Percentiles rank a stretch among this genome's conserved stretches.
Conservation (phyloP, 2,329 filamentous ascomycete genomes). For the Pseudogymnoascus destructans region DNA sequence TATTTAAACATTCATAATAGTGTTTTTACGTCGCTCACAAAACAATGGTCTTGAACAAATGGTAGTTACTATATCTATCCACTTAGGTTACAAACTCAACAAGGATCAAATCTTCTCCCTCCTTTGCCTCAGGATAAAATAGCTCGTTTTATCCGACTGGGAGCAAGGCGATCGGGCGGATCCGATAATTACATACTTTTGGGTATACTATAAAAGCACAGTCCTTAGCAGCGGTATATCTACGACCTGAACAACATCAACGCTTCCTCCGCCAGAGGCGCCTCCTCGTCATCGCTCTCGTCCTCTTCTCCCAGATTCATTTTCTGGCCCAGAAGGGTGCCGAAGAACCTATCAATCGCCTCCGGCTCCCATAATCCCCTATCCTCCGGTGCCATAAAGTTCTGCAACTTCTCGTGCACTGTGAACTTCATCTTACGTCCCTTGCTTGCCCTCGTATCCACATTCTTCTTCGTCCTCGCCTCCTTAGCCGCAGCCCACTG, state of each 20-base stretch:
- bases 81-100: neutral
- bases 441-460: slow-evolving; percentile 92
- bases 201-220: neutral
- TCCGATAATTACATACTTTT: neutral
- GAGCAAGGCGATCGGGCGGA: neutral
- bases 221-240: neutral
- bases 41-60: neutral
- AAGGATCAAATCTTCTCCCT: neutral
- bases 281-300: slow-evolving; percentile 38
- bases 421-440: slow-evolving; percentile 88
- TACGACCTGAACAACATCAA: slow-evolving; percentile 25
- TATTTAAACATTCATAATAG: neutral
- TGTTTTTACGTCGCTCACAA: neutral
- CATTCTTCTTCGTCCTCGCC: slow-evolving; percentile 66
- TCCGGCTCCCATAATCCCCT: slow-evolving; percentile 65
- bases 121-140: neutral
- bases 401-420: slow-evolving; percentile 92
- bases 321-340: slow-evolving; percentile 59
- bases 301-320: slow-evolving; percentile 48
- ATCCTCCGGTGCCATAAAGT: slow-evolving; percentile 93
- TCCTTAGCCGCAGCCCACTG: slow-evolving; percentile 59
- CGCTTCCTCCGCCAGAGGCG: slow-evolving; percentile 23
- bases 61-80: neutral
- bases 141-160: neutral
- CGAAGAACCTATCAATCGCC: slow-evolving; percentile 67